phyloP scores from a whole-genome alignment of 1,139 yeast genomes.

The Candida pseudoviswanathii region DNA sequence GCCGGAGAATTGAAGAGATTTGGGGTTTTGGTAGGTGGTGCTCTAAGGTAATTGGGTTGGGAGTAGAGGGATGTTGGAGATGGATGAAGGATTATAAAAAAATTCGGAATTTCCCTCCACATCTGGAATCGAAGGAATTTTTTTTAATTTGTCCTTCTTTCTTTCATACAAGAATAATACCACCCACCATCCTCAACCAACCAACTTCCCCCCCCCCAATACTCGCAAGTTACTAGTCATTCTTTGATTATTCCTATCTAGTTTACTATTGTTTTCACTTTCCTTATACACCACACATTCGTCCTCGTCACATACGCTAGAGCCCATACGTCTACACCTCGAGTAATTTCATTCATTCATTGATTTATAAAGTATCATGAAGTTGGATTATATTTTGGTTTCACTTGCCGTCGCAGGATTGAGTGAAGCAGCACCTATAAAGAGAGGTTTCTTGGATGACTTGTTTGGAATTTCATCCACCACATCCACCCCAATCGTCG shows the following conservation, averaged over 20 bases:
- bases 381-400: constrained; percentile 11
- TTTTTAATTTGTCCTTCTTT: not conserved
- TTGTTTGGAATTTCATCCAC: constrained; percentile 16
- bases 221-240: not conserved
- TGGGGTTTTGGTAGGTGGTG: no score
- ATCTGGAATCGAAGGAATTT: not conserved
- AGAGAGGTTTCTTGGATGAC: constrained; percentile 19
- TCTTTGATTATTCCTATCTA: not conserved
- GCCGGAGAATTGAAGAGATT: not conserved
- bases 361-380: constrained; percentile 8
- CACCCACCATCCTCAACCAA: not conserved
- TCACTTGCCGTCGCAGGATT: constrained; percentile 13
- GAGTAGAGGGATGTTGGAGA: no score
- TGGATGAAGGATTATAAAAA: not conserved
- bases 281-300: not conserved
- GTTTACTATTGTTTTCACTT: not conserved
- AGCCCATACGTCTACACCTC: not conserved
- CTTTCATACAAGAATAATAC: not conserved
- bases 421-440: constrained; percentile 19
- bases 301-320: not conserved
- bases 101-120: constrained; percentile 1
- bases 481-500: constrained; percentile 14
- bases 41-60: no score
- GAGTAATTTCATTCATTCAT: not conserved
- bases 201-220: not conserved